phyloP scores from a whole-genome alignment of 441 rosid genomes.

The Rhodomyrtus psidioides region DNA sequence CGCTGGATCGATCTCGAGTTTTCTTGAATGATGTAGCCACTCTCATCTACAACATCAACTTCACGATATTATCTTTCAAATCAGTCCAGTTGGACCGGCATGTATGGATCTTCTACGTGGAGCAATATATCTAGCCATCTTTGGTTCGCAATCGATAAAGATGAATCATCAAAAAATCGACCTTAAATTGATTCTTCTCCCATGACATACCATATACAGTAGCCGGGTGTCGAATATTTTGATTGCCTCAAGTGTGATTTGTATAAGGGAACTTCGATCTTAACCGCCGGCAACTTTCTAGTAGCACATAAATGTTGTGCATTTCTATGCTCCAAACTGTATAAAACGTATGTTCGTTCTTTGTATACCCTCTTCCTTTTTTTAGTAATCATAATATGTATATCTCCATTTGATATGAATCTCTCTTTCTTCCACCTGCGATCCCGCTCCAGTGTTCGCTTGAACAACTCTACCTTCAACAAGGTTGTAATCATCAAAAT shows the following conservation, averaged over 20 bases:
- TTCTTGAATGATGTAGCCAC: neutral
- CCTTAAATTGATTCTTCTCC: neutral
- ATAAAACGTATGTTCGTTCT: neutral
- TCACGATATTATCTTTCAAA: neutral
- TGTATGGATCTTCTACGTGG: neutral
- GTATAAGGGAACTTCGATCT: neutral
- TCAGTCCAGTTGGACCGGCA: neutral
- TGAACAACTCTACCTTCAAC: neutral
- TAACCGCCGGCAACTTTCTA: no score
- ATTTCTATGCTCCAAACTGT: no score
- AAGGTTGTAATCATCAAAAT: neutral
- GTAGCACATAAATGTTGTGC: no score
- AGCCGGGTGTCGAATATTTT: neutral
- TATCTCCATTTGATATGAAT: neutral
- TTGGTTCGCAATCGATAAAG: neutral
- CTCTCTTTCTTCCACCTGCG: neutral
- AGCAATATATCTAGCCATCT: neutral
- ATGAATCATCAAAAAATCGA: neutral
- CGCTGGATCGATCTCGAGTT: neutral
- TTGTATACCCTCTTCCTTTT: neutral
- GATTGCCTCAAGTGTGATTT: neutral
- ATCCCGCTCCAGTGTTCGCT: neutral
- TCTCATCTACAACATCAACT: neutral
- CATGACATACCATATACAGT: neutral
- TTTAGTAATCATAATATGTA: neutral